phyloP scores from a whole-genome alignment of 225 moss, liverwort and hornwort genomes.

The Neckera pumila region DNA sequence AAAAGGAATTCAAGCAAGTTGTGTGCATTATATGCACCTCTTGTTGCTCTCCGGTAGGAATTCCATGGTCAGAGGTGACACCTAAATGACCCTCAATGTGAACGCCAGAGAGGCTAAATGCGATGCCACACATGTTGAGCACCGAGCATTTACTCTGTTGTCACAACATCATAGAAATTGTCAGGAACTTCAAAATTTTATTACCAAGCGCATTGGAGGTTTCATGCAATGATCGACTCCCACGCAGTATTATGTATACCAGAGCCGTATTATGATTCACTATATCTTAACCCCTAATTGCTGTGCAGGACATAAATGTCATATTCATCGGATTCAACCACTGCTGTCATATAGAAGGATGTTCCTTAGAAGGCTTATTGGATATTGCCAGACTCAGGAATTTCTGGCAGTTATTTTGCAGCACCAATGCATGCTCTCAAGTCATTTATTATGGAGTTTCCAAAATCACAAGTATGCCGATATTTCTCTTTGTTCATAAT shows the following conservation, averaged over 20 bases:
- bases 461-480: neutral
- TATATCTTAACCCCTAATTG: neutral
- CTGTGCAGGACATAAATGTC: too few relatives aligned
- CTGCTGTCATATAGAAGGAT: neutral
- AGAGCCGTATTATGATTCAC: neutral
- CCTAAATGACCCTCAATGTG: conserved; percentile 38
- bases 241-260: neutral
- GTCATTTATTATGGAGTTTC: neutral
- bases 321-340: neutral
- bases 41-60: neutral
- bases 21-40: conserved; percentile 7
- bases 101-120: conserved; percentile 48
- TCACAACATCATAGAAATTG: neutral
- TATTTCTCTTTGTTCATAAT: neutral
- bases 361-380: neutral
- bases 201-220: neutral
- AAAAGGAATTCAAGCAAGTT: neutral
- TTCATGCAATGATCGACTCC: neutral
- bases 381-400: neutral
- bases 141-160: neutral
- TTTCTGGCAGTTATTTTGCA: neutral
- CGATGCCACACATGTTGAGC: conserved; percentile 81
- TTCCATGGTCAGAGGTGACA: neutral
- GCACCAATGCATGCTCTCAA: neutral
- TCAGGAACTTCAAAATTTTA: neutral